These are phyloP conservation scores for Henckelia pumila DNA, from an alignment of 257 asterid genomes.

Conservation along the genomic window DNA sequence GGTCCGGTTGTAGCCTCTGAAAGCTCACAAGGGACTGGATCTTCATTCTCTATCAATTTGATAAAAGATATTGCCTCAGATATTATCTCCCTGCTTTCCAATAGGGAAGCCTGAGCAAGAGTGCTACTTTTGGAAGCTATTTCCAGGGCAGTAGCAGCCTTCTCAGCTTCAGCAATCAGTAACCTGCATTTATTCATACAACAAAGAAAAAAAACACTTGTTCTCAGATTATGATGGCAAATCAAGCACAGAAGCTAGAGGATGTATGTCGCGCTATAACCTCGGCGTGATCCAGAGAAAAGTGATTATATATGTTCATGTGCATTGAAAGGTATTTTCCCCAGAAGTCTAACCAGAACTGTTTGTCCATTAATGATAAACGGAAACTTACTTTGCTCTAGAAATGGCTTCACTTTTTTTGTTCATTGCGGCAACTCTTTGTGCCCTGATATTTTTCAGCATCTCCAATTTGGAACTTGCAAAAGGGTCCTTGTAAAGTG, in stretches of 20 bases:
- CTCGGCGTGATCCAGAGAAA: not conserved
- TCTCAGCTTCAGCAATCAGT: conserved; percentile 91
- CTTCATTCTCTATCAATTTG: conserved; percentile 51
- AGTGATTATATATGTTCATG: not conserved
- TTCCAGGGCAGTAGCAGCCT: conserved; percentile 81
- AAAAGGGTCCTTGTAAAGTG: conserved; percentile 74
- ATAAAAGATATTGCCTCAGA: conserved; percentile 66
- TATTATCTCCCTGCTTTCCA: conserved; percentile 71
- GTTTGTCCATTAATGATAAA: not conserved
- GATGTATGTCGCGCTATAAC: not conserved
- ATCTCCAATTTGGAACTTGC: conserved; percentile 74
- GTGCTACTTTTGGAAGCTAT: conserved; percentile 61
- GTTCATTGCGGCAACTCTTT: conserved; percentile 54
- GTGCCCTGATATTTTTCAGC: conserved; percentile 71
- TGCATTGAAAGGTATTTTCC: not conserved
- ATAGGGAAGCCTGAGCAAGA: conserved; percentile 61
- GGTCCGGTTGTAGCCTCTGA: conserved; percentile 26
- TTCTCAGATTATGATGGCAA: not conserved
- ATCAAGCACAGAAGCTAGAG: not conserved
- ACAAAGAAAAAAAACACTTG: not conserved
- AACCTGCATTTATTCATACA: conserved; percentile 41
- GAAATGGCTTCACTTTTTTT: conserved; percentile 50
- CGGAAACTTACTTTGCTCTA: conserved; percentile 69
- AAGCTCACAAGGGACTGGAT: conserved; percentile 17
- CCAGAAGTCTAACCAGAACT: not conserved